Percentiles rank a stretch among this genome's conserved stretches.
These are phyloP conservation scores for Fusarium subtropicale DNA, from an alignment of 2,329 filamentous ascomycete species.

Conservation along the genomic window DNA sequence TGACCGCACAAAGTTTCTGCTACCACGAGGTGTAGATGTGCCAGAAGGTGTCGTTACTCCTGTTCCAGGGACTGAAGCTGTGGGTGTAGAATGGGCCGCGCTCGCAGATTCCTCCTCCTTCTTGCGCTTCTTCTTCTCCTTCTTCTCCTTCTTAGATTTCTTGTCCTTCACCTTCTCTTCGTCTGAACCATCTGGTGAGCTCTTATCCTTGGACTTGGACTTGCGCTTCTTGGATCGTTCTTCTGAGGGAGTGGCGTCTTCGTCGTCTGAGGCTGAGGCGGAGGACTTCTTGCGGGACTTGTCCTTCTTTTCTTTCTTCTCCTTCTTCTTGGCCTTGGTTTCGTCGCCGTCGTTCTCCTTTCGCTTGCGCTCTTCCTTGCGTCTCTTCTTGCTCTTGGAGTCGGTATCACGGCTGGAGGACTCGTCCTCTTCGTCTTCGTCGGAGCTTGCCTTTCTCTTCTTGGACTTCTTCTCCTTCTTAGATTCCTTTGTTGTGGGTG, in stretches of 20 bases:
- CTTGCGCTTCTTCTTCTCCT: conserved; percentile 63
- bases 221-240: conserved; percentile 52
- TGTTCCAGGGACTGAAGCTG: conserved; percentile 50
- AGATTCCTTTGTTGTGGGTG: conserved; percentile 42
- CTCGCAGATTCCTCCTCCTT: conserved; percentile 53
- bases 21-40: conserved; percentile 61
- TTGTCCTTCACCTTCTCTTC: conserved; percentile 49
- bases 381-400: conserved; percentile 53
- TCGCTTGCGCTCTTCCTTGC: conserved; percentile 53
- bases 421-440: conserved; percentile 52
- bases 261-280: conserved; percentile 38
- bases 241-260: conserved; percentile 38
- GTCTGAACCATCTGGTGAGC: conserved; percentile 45
- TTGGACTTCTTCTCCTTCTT: conserved; percentile 62
- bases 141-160: conserved; percentile 57
- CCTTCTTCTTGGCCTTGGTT: conserved; percentile 46
- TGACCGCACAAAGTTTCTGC: conserved; percentile 79
- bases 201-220: conserved; percentile 48
- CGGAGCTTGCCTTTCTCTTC: conserved; percentile 60
- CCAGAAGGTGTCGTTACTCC: conserved; percentile 57
- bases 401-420: conserved; percentile 48
- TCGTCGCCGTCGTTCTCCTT: conserved; percentile 47
- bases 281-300: conserved; percentile 49
- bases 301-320: conserved; percentile 58
- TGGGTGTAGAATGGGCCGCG: conserved; percentile 40